Conservation (phyloP, 78 protist species). For the Bodo saltans region DNA sequence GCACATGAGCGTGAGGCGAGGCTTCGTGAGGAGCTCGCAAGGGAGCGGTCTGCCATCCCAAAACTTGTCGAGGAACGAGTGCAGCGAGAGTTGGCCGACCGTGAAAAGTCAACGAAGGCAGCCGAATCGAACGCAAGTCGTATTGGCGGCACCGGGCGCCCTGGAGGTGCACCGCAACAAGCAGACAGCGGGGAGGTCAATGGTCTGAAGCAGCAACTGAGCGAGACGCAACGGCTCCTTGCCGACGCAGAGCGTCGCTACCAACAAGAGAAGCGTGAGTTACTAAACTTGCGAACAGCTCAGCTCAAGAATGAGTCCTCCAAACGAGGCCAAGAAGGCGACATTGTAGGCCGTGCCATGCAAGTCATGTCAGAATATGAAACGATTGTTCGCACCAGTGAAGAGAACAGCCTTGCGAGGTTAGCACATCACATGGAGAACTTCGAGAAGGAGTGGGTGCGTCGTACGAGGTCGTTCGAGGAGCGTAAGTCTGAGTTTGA, state of each 20-base stretch:
- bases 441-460: constrained; percentile 5
- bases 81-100: neutral
- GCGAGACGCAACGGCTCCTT: neutral
- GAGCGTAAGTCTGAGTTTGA: constrained; percentile 10
- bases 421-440: constrained; percentile 1
- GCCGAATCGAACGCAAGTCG: no score
- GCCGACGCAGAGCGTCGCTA: constrained; percentile 9
- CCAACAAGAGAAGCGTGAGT: neutral
- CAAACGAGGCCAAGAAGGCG: constrained; percentile 18
- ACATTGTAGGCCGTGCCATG: constrained; percentile 22
- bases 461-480: constrained; percentile 3
- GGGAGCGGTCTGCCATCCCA: neutral
- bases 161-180: no score
- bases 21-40: neutral
- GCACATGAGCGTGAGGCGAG: neutral
- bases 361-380: constrained; percentile 17
- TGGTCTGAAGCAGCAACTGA: neutral
- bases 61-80: neutral
- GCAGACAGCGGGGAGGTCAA: neutral
- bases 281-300: neutral
- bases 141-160: no score
- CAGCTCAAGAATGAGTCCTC: neutral
- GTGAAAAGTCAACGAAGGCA: neutral
- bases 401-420: neutral
- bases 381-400: neutral